Evolutionary conservation across 345 rosid species (phyloP).

Genomic region (Excoecaria cochinchinensis): DNA sequence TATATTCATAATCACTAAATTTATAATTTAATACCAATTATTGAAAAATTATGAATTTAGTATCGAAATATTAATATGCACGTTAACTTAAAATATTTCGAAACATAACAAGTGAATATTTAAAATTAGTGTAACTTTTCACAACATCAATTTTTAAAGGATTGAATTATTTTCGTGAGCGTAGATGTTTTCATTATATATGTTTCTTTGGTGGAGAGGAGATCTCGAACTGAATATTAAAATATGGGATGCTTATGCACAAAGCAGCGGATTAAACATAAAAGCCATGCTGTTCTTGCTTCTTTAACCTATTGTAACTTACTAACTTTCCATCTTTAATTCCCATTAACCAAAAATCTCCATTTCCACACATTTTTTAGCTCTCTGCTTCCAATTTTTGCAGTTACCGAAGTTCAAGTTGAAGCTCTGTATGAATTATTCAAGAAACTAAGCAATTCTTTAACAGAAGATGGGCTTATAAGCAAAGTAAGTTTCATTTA

Average conservation of each 20-base stretch:
- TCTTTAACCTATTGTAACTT: slow-evolving; percentile 31
- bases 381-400: slow-evolving; percentile 5
- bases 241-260: slow-evolving; percentile 34
- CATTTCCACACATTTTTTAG: background rate
- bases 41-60: too few relatives aligned
- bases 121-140: too few relatives aligned
- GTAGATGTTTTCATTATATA: too few relatives aligned
- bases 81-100: too few relatives aligned
- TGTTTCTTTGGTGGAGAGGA: too few relatives aligned
- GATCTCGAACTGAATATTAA: too few relatives aligned
- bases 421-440: slow-evolving; percentile 55
- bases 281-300: slow-evolving; percentile 32
- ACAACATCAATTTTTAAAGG: too few relatives aligned
- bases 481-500: slow-evolving; percentile 49
- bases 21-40: too few relatives aligned
- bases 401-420: slow-evolving; percentile 59
- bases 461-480: slow-evolving; percentile 53
- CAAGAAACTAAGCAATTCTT: slow-evolving; percentile 59
- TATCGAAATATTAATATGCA: too few relatives aligned
- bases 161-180: too few relatives aligned
- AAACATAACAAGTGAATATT: too few relatives aligned
- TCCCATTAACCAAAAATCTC: background rate
- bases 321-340: slow-evolving; percentile 3
- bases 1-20: too few relatives aligned
- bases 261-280: slow-evolving; percentile 21